Percentiles rank a stretch among this genome's conserved stretches.
phyloP scores from a whole-genome alignment of 495 filamentous ascomycete genomes.

The Neurospora pannonica region DNA sequence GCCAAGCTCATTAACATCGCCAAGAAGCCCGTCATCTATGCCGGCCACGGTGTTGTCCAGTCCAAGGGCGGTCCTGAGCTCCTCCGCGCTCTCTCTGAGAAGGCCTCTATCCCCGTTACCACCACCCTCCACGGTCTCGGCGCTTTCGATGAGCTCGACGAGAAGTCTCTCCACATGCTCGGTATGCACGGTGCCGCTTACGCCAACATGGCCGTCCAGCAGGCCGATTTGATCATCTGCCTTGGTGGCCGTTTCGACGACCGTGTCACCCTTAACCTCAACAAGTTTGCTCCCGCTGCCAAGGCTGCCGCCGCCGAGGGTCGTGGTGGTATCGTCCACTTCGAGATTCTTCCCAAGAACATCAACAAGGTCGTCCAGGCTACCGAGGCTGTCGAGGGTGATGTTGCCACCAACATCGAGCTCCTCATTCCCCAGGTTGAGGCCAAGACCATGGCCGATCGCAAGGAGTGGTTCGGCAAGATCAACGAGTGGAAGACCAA shows the following conservation, averaged over 20 bases:
- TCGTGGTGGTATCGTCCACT: slow-evolving; percentile 71
- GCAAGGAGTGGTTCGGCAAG: slow-evolving; percentile 79
- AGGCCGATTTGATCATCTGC: slow-evolving; percentile 68
- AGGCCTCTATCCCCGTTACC: slow-evolving; percentile 65
- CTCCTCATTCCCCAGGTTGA: slow-evolving; percentile 62
- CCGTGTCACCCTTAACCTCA: slow-evolving; percentile 56
- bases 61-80: slow-evolving; percentile 56
- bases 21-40: slow-evolving; percentile 70
- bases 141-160: slow-evolving; percentile 67
- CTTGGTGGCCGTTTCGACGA: slow-evolving; percentile 72
- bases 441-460: slow-evolving; percentile 41
- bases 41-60: slow-evolving; percentile 60
- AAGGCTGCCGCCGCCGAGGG: slow-evolving; percentile 57
- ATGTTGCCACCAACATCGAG: slow-evolving; percentile 60
- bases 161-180: slow-evolving; percentile 72
- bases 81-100: slow-evolving; percentile 60
- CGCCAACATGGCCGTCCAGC: slow-evolving; percentile 72
- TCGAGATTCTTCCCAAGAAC: slow-evolving; percentile 78
- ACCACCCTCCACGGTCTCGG: slow-evolving; percentile 72
- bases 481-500: slow-evolving; percentile 82
- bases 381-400: slow-evolving; percentile 70
- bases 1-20: slow-evolving; percentile 61
- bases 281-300: slow-evolving; percentile 61
- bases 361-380: slow-evolving; percentile 83
- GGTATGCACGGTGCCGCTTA: slow-evolving; percentile 76